Conservation (phyloP, 768 basidiomycete species). For the Wakefieldia striispora region DNA sequence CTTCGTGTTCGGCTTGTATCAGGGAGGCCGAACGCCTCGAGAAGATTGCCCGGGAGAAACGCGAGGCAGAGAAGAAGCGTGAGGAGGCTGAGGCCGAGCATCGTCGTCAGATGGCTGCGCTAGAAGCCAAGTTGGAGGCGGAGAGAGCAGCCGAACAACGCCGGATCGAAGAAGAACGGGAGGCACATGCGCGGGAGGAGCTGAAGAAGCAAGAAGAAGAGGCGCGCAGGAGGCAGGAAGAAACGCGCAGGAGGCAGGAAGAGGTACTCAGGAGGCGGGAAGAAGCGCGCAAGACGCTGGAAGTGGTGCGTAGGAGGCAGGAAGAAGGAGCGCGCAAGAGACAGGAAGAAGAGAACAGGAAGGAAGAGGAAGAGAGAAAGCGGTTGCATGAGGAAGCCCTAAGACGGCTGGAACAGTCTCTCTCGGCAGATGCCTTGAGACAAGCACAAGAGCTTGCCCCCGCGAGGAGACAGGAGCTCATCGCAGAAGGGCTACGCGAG, state of each 20-base stretch:
- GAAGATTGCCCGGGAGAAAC: slow-evolving; percentile 36
- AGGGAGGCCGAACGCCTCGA: slow-evolving; percentile 38
- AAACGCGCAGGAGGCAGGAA: slow-evolving; percentile 28
- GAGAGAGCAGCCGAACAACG: slow-evolving; percentile 6
- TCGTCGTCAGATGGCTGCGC: slow-evolving; percentile 35
- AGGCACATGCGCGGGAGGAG: not conserved
- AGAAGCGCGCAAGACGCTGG: not conserved
- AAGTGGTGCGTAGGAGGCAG: not conserved
- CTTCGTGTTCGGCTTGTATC: slow-evolving; percentile 45
- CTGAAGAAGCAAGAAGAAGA: not conserved
- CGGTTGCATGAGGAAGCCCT: too few species aligned
- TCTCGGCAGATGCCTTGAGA: too few species aligned
- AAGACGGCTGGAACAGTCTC: too few species aligned
- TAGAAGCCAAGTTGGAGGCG: slow-evolving; percentile 38
- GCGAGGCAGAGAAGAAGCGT: slow-evolving; percentile 37
- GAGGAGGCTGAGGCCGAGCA: slow-evolving; percentile 44
- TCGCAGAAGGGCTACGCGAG: too few species aligned
- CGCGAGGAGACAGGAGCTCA: too few species aligned
- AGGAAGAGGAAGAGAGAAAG: not conserved
- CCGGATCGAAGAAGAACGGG: not conserved
- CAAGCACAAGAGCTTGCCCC: too few species aligned
- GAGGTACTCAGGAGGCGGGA: too few species aligned
- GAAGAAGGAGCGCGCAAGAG: not conserved
- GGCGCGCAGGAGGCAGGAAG: slow-evolving; percentile 38
- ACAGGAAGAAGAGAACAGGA: not conserved